Percentiles rank a stretch among this genome's conserved stretches.
These are phyloP conservation scores for Edaphochlamys debaryana DNA, from an alignment of 139 green algal species.

Conservation along the genomic window DNA sequence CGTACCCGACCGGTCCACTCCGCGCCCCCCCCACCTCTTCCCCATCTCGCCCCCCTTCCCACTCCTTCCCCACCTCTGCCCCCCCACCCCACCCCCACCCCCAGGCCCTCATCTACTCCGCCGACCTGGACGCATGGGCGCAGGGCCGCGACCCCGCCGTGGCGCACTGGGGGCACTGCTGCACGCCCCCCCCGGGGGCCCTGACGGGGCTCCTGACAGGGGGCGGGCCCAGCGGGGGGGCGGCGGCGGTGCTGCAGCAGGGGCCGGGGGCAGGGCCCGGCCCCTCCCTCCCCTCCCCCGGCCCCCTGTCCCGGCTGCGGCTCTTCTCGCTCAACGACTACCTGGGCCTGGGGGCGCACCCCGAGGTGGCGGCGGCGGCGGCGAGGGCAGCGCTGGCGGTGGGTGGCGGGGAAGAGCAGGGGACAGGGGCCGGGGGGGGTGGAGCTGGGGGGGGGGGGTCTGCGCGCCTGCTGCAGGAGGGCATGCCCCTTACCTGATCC, in stretches of 20 bases:
- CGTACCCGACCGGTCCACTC: too few relatives aligned
- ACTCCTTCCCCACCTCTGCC: not conserved
- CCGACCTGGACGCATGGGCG: conserved; percentile 54
- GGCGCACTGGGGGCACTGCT: conserved; percentile 10
- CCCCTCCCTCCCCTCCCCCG: not conserved
- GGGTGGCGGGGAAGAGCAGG: not conserved
- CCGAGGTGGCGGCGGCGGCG: conserved; percentile 72
- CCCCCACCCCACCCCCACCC: not conserved
- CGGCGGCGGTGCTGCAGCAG: not conserved
- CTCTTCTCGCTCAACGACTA: conserved; percentile 96
- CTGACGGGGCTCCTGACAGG: not conserved
- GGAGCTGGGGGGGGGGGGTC: not conserved
- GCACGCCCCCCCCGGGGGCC: too few relatives aligned
- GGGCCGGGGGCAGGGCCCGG: too few relatives aligned
- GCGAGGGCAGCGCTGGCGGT: conserved; percentile 53
- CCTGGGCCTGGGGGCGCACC: conserved; percentile 89
- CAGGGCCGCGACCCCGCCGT: conserved; percentile 8
- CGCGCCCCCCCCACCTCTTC: not conserved
- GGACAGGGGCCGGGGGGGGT: too few relatives aligned
- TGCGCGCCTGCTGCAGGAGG: too few relatives aligned
- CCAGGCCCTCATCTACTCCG: conserved; percentile 39
- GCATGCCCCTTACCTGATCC: not conserved
- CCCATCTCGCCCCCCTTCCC: not conserved
- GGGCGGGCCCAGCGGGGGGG: too few relatives aligned
- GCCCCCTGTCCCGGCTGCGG: conserved; percentile 53